Conservation (phyloP, 495 filamentous ascomycete genomes). For the Lasiosphaeria miniovina region DNA sequence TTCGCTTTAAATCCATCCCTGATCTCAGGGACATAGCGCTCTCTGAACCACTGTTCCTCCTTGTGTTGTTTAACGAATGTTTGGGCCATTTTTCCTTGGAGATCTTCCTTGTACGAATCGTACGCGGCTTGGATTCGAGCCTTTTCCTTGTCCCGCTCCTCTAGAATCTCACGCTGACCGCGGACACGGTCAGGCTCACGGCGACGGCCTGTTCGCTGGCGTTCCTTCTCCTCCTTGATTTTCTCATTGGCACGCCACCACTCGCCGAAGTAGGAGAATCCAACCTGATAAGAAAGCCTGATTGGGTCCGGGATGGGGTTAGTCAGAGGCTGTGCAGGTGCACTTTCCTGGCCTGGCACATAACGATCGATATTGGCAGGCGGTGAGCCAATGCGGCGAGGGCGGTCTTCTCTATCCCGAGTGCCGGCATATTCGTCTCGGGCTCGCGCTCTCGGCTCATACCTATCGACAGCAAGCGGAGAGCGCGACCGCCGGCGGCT, state of each 20-base stretch:
- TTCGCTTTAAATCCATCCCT: conserved; percentile 64
- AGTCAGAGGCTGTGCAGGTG: conserved; percentile 51
- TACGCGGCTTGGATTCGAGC: conserved; percentile 89
- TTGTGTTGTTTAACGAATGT: conserved; percentile 88
- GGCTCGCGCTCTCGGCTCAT: conserved; percentile 61
- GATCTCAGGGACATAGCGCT: conserved; percentile 84
- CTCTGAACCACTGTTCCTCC: conserved; percentile 94
- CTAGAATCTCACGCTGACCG: conserved; percentile 71
- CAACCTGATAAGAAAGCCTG: conserved; percentile 85
- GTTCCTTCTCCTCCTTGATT: conserved; percentile 84
- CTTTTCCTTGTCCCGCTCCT: conserved; percentile 86
- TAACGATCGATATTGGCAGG: conserved; percentile 90
- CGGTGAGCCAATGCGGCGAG: conserved; percentile 55
- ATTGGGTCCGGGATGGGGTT: conserved; percentile 82
- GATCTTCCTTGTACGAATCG: conserved; percentile 88
- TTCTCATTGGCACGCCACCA: conserved; percentile 90
- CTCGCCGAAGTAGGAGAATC: conserved; percentile 94
- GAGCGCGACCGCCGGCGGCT: conserved; percentile 66
- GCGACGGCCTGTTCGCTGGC: conserved; percentile 68
- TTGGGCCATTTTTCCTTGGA: conserved; percentile 86
- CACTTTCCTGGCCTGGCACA: conserved; percentile 76
- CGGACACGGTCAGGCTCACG: conserved; percentile 67
- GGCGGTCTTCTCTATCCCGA: conserved; percentile 55
- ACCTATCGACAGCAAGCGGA: conserved; percentile 66
- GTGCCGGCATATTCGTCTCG: conserved; percentile 66